Evolutionary conservation across 73 alveolate genomes (phyloP).

Genomic region (Paramecium sonneborni): DNA sequence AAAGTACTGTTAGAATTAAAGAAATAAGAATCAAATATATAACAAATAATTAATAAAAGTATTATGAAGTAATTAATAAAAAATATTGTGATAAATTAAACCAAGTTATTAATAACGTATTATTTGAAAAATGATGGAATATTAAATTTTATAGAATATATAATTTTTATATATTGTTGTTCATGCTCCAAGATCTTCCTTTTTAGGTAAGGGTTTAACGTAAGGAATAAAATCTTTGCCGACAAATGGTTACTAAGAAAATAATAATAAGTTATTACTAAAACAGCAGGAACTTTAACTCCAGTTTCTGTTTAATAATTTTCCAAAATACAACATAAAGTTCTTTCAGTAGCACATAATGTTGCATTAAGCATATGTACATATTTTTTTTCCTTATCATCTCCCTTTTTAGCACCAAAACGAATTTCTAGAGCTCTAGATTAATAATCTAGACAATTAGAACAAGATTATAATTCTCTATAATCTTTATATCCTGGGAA

Average conservation of each 20-base stretch:
- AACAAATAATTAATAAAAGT: neutral
- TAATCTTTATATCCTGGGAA: constrained; percentile 98
- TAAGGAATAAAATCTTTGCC: constrained; percentile 68
- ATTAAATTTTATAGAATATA: neutral
- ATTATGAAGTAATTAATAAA: neutral
- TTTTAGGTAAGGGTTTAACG: constrained; percentile 59
- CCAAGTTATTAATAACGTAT: neutral
- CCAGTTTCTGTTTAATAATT: constrained; percentile 97
- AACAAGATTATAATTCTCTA: constrained; percentile 84
- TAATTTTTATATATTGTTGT: neutral
- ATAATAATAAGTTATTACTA: constrained; percentile 38
- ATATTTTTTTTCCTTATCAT: constrained; percentile 81
- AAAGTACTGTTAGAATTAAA: neutral
- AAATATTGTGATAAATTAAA: neutral
- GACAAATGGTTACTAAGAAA: constrained; percentile 50
- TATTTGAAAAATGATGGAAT: neutral
- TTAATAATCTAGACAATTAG: constrained; percentile 99
- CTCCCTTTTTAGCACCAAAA: constrained; percentile 81
- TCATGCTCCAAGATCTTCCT: constrained; percentile 43
- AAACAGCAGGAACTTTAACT: constrained; percentile 91
- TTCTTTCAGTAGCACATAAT: constrained; percentile 98
- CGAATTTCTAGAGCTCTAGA: constrained; percentile 94
- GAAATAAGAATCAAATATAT: neutral
- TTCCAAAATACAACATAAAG: constrained; percentile 97
- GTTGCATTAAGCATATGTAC: constrained; percentile 99